Percentiles rank a stretch among this genome's conserved stretches.
phyloP scores from a whole-genome alignment of 108 stramenopile genomes.

The Nannochloropsis gaditana region DNA sequence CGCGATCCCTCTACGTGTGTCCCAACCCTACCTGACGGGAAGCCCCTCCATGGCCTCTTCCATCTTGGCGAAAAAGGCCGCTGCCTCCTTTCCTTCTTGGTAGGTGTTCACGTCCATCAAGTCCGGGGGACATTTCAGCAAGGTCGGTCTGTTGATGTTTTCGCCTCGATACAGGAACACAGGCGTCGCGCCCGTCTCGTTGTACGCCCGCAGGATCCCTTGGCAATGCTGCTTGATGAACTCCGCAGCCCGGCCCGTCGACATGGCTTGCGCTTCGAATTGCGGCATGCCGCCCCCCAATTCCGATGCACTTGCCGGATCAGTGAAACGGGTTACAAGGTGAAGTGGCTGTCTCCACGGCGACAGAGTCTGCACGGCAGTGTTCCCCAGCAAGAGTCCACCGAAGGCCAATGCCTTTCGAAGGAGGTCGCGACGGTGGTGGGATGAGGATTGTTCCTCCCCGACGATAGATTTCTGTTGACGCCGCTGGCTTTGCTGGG shows the following conservation, averaged over 20 bases:
- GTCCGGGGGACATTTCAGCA: background rate
- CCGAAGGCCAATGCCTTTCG: background rate
- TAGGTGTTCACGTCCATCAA: background rate
- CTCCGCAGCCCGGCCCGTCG: background rate
- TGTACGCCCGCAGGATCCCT: constrained; percentile 6
- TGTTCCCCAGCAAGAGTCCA: background rate
- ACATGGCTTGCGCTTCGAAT: background rate
- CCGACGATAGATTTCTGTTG: no score
- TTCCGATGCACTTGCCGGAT: no score
- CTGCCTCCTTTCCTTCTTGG: background rate
- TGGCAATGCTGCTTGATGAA: constrained; percentile 9
- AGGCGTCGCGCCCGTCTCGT: background rate
- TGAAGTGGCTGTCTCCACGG: no score
- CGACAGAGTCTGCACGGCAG: background rate
- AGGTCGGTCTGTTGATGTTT: background rate
- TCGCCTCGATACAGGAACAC: background rate
- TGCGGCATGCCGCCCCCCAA: no score
- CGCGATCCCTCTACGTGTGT: no score
- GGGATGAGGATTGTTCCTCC: background rate
- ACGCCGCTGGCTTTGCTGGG: no score
- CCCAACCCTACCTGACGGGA: background rate
- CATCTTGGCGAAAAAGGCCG: background rate
- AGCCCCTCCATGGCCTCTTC: background rate
- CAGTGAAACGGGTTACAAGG: no score
- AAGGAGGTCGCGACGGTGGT: background rate